Evolutionary conservation across 805 yeast genomes (phyloP).

Genomic region (Isabelozyma pseudorhagii): DNA sequence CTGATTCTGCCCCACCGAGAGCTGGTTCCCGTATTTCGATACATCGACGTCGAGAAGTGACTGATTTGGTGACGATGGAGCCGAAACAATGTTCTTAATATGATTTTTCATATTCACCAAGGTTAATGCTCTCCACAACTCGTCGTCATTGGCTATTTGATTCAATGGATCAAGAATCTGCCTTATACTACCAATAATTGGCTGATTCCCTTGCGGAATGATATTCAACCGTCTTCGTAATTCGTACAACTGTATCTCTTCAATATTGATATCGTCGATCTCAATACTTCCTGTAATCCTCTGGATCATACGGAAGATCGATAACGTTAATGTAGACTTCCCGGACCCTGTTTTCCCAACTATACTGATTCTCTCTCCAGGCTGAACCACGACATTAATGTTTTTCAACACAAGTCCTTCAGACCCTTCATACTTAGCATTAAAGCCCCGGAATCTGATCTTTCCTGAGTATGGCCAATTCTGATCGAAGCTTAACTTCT

Average conservation of each 20-base stretch:
- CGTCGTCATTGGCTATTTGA: conserved; percentile 52
- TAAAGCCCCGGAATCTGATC: conserved; percentile 61
- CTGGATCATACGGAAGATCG: conserved; percentile 50
- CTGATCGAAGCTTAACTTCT: conserved; percentile 18
- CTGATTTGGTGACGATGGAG: conserved; percentile 21
- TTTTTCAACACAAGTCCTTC: conserved; percentile 53
- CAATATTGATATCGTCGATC: conserved; percentile 46
- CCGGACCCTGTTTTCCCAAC: conserved; percentile 87
- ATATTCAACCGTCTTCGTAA: conserved; percentile 52
- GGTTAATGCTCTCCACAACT: conserved; percentile 70
- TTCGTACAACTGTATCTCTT: conserved; percentile 33
- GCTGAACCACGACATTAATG: conserved; percentile 36
- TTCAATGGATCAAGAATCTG: conserved; percentile 79
- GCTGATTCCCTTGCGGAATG: conserved; percentile 64
- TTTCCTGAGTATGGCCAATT: conserved; percentile 73
- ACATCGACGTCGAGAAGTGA: conserved; percentile 14
- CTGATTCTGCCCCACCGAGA: conserved; percentile 16
- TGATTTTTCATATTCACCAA: conserved; percentile 69
- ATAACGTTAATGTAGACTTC: conserved; percentile 63
- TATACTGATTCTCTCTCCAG: conserved; percentile 54
- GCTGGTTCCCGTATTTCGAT: conserved; percentile 14
- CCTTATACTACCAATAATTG: conserved; percentile 61
- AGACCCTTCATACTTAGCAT: conserved; percentile 74
- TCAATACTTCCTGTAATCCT: conserved; percentile 33
- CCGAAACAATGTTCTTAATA: conserved; percentile 39